phyloP scores from a whole-genome alignment of 495 filamentous ascomycete species.

The Talaromyces adpressus region DNA sequence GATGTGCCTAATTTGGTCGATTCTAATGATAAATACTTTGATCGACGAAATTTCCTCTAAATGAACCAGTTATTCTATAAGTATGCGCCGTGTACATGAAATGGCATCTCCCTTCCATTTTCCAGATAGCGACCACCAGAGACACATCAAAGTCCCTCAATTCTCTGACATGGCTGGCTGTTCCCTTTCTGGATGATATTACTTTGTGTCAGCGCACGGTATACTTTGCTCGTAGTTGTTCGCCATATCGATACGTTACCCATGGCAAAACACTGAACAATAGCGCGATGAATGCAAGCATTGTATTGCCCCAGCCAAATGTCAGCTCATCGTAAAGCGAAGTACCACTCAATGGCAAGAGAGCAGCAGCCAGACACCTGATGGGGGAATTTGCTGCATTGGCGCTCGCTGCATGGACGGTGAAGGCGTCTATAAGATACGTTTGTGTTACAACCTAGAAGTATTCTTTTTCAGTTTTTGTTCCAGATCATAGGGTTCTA shows the following conservation, averaged over 20 bases:
- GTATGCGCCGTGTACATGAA: no score
- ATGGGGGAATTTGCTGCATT: conserved; percentile 28
- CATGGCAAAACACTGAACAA: neutral
- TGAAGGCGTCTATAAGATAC: conserved; percentile 57
- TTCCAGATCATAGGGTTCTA: neutral
- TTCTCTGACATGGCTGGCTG: no score
- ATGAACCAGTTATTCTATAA: no score
- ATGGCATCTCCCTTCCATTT: no score
- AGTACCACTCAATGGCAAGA: conserved; percentile 33
- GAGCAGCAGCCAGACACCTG: conserved; percentile 30
- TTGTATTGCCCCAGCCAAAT: conserved; percentile 38
- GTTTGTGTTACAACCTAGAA: conserved; percentile 17
- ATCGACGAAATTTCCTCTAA: no score
- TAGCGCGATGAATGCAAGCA: conserved; percentile 36
- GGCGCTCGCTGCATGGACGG: conserved; percentile 45
- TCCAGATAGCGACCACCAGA: no score
- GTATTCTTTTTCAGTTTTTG: neutral
- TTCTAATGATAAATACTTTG: no score
- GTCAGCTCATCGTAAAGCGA: conserved; percentile 31
- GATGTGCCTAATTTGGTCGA: no score
- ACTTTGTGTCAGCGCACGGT: neutral
- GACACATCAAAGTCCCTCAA: no score
- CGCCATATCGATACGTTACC: conserved; percentile 2
- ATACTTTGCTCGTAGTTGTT: neutral
- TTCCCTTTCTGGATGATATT: no score